Conservation (phyloP, 1,284 basidiomycete species). For the Anthracocystis panici-leucophaei region DNA sequence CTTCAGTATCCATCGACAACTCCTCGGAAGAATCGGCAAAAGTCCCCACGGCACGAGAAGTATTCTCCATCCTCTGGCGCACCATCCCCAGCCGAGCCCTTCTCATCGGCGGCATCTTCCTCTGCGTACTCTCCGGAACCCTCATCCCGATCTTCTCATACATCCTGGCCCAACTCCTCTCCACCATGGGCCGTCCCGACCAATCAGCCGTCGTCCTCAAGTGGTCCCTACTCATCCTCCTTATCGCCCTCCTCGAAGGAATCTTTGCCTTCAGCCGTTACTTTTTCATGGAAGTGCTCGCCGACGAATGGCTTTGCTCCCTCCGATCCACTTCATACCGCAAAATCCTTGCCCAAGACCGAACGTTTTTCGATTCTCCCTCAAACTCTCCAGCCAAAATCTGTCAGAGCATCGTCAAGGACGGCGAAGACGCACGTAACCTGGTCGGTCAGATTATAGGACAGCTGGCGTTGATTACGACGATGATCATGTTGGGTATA, state of each 20-base stretch:
- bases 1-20: neutral
- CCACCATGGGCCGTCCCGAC: constrained; percentile 76
- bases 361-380: constrained; percentile 85
- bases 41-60: constrained; percentile 20
- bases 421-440: constrained; percentile 87
- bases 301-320: constrained; percentile 80
- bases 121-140: constrained; percentile 77
- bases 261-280: constrained; percentile 78
- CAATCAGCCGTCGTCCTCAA: constrained; percentile 71
- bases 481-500: constrained; percentile 86
- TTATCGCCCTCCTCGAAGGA: constrained; percentile 81
- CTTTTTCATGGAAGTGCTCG: constrained; percentile 74
- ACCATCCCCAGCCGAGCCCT: constrained; percentile 81
- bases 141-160: constrained; percentile 92
- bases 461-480: constrained; percentile 77
- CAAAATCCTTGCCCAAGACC: constrained; percentile 83
- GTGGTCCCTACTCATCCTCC: constrained; percentile 72
- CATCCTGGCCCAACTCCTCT: constrained; percentile 84
- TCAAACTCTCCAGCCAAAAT: constrained; percentile 76
- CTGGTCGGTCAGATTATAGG: constrained; percentile 82
- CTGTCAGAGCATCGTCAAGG: constrained; percentile 86
- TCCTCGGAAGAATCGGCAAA: neutral
- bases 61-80: constrained; percentile 74
- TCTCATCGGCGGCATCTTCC: constrained; percentile 76
- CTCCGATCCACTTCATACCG: constrained; percentile 77